A percentile compares a stretch with the other conserved stretches of the same genome.
These are phyloP conservation scores for Citrus trifoliata DNA, from an alignment of 345 rosid genomes.

Conservation along the genomic window DNA sequence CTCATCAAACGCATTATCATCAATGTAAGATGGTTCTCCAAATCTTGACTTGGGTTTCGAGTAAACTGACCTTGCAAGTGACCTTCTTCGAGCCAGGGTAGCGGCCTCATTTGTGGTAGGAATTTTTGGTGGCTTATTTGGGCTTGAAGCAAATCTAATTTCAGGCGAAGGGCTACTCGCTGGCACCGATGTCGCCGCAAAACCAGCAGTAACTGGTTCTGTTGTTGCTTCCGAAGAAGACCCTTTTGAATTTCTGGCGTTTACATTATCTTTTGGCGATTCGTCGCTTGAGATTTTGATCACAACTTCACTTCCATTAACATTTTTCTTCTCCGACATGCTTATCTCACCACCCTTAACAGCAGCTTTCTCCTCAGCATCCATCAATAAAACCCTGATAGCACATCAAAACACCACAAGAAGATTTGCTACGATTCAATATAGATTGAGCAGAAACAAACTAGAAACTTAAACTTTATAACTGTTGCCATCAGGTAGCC, in stretches of 20 bases:
- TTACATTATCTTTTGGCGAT: slow-evolving; percentile 12
- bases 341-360: slow-evolving; percentile 19
- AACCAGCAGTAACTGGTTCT: slow-evolving; percentile 22
- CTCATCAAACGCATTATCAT: slow-evolving; percentile 41
- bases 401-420: background rate
- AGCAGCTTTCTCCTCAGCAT: slow-evolving; percentile 12
- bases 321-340: slow-evolving; percentile 42
- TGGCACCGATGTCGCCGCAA: slow-evolving; percentile 30
- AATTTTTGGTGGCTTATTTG: slow-evolving; percentile 61
- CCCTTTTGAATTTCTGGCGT: slow-evolving; percentile 22
- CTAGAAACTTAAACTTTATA: too few relatives aligned
- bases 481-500: background rate
- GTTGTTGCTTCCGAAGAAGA: slow-evolving; percentile 25
- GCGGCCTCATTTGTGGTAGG: slow-evolving; percentile 32
- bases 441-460: too few relatives aligned
- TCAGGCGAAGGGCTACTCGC: slow-evolving; percentile 46
- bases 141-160: slow-evolving; percentile 36
- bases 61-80: slow-evolving; percentile 53
- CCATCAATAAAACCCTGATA: slow-evolving; percentile 19
- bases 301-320: slow-evolving; percentile 45
- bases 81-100: slow-evolving; percentile 38
- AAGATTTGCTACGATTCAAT: too few relatives aligned
- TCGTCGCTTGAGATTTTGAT: slow-evolving; percentile 48
- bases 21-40: slow-evolving; percentile 51
- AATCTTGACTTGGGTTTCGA: slow-evolving; percentile 88